Percentiles rank a stretch among this genome's conserved stretches.
These are phyloP conservation scores for Xerocomus amazonicus DNA, from an alignment of 1,284 basidiomycete species.

Conservation along the genomic window DNA sequence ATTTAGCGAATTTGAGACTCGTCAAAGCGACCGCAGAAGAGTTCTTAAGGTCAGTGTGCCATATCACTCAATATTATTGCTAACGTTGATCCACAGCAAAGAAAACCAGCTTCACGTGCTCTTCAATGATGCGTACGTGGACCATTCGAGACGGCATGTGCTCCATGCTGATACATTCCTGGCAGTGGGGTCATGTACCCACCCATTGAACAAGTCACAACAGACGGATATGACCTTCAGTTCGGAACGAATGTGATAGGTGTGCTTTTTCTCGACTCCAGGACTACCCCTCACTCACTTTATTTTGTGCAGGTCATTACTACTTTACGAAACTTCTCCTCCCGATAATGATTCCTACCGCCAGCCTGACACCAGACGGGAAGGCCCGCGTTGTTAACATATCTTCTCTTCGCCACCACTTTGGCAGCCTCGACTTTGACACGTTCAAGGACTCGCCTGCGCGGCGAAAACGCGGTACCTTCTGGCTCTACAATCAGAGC, in stretches of 20 bases:
- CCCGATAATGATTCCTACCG: slow-evolving; percentile 39
- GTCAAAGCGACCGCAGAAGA: slow-evolving; percentile 32
- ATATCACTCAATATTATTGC: too few species aligned
- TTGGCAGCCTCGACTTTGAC: slow-evolving; percentile 32
- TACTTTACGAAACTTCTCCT: slow-evolving; percentile 49
- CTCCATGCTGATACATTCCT: not conserved
- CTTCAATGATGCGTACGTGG: slow-evolving; percentile 28
- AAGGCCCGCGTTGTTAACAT: slow-evolving; percentile 44
- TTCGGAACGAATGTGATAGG: slow-evolving; percentile 56
- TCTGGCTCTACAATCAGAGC: slow-evolving; percentile 41
- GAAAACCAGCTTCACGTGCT: slow-evolving; percentile 25
- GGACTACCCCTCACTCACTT: not conserved
- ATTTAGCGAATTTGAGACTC: slow-evolving; percentile 40
- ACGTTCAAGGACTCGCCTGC: slow-evolving; percentile 37
- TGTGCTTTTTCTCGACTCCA: not conserved
- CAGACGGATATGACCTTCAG: slow-evolving; percentile 54
- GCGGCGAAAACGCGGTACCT: slow-evolving; percentile 27
- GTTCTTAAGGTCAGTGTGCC: too few species aligned
- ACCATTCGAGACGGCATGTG: not conserved
- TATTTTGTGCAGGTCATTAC: slow-evolving; percentile 36
- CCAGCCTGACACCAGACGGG: slow-evolving; percentile 27
- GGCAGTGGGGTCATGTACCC: slow-evolving; percentile 53
- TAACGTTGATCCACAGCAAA: slow-evolving; percentile 33
- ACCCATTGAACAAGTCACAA: slow-evolving; percentile 40
- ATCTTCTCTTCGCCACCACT: slow-evolving; percentile 35